Percentiles rank a stretch among this genome's conserved stretches.
Conservation (phyloP, 164 flowering plant species). For the Liquidambar formosana region DNA sequence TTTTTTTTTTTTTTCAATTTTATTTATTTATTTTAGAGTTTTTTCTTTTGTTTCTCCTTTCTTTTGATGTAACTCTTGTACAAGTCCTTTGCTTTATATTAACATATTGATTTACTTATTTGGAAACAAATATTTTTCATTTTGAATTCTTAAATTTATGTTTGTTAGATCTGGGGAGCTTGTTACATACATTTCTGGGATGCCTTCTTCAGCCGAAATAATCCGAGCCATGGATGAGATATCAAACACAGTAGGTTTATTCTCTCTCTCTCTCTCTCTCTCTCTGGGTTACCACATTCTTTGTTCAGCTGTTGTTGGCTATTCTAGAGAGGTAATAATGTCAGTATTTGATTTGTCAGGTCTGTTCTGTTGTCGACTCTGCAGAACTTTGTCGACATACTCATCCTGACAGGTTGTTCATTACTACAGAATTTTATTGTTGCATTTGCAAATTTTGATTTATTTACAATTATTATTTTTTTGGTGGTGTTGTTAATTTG, state of each 20-base stretch:
- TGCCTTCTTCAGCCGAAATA: constrained; percentile 68
- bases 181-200: constrained; percentile 49
- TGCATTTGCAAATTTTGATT: not conserved
- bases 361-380: constrained; percentile 89
- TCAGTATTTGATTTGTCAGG: constrained; percentile 36
- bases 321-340: not conserved
- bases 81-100: too few species aligned
- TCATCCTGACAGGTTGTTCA: constrained; percentile 85
- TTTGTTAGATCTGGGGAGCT: constrained; percentile 74
- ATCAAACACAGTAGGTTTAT: constrained; percentile 64
- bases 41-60: not conserved
- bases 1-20: too few species aligned
- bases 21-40: too few species aligned
- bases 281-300: not conserved
- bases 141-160: not conserved
- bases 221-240: constrained; percentile 89
- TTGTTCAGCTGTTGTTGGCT: not conserved
- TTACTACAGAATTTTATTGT: not conserved
- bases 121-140: not conserved
- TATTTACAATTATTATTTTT: not conserved
- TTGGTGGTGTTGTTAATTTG: not conserved
- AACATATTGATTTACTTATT: too few species aligned
- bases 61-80: too few species aligned
- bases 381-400: constrained; percentile 91
- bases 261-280: not conserved